A percentile compares a stretch with the other conserved stretches of the same genome.
Conservation (phyloP, 1,284 basidiomycete species). For the Austroboletus olivaceoglutinosus region DNA sequence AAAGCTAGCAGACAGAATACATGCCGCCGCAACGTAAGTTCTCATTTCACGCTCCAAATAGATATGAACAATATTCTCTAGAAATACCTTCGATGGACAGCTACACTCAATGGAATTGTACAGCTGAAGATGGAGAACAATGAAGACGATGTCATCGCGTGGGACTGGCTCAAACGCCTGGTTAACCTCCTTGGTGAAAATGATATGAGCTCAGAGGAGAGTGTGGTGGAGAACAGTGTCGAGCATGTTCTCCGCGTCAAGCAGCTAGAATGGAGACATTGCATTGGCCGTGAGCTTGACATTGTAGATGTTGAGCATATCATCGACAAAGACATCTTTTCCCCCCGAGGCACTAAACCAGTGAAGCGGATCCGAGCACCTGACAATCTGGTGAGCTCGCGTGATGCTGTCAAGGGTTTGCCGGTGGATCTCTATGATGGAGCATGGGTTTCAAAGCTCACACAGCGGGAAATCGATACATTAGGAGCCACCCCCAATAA, state of each 20-base stretch:
- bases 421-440: background rate
- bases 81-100: background rate
- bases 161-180: background rate
- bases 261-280: too few species aligned
- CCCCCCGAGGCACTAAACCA: constrained; percentile 1
- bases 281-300: constrained; percentile 1
- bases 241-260: background rate
- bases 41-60: too few species aligned
- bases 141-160: background rate
- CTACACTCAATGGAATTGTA: background rate
- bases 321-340: constrained; percentile 1
- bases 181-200: too few species aligned
- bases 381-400: background rate
- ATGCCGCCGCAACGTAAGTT: background rate
- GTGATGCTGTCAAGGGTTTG: background rate
- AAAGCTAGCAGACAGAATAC: background rate
- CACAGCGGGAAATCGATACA: background rate
- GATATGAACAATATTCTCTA: background rate
- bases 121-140: background rate
- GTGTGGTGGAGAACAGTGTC: background rate
- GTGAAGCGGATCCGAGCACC: background rate
- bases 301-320: background rate
- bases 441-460: background rate
- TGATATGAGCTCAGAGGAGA: constrained; percentile 2
- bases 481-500: background rate